phyloP scores from a whole-genome alignment of 371 early-diverging fungal genomes.

The Haplosporangium sp. region DNA sequence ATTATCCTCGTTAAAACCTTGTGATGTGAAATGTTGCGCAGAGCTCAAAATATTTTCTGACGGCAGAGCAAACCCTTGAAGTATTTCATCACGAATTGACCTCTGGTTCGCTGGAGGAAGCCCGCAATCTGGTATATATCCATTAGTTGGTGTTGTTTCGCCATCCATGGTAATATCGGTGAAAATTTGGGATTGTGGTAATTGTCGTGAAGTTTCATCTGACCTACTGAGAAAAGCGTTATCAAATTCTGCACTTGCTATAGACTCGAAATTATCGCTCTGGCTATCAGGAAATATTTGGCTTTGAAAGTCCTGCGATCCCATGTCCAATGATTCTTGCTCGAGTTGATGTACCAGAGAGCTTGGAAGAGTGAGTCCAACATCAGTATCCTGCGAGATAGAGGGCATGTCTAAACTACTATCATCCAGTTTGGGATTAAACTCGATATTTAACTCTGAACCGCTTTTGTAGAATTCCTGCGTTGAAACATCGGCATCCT shows the following conservation, averaged over 20 bases:
- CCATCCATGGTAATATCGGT: background rate
- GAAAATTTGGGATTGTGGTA: background rate
- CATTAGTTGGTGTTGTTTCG: background rate
- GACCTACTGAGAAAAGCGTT: conserved; percentile 2
- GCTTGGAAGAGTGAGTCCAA: conserved; percentile 14
- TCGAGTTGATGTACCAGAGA: conserved; percentile 10
- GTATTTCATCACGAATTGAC: background rate
- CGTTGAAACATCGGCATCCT: background rate
- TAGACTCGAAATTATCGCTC: conserved; percentile 18
- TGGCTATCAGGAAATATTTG: conserved; percentile 23
- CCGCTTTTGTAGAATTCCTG: background rate
- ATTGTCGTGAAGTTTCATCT: background rate
- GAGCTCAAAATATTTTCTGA: background rate
- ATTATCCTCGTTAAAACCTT: conserved; percentile 4
- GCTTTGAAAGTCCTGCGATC: conserved; percentile 15
- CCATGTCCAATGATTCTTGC: conserved; percentile 7
- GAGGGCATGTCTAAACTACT: background rate
- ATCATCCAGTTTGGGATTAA: conserved; percentile 2
- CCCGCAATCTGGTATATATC: background rate
- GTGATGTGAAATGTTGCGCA: background rate
- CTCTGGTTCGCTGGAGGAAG: background rate
- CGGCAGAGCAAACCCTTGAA: background rate
- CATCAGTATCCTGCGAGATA: background rate
- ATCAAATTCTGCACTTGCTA: conserved; percentile 16
- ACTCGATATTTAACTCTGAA: background rate